Evolutionary conservation across 768 basidiomycete species (phyloP).

Genomic region (Filobasidium wieringae): DNA sequence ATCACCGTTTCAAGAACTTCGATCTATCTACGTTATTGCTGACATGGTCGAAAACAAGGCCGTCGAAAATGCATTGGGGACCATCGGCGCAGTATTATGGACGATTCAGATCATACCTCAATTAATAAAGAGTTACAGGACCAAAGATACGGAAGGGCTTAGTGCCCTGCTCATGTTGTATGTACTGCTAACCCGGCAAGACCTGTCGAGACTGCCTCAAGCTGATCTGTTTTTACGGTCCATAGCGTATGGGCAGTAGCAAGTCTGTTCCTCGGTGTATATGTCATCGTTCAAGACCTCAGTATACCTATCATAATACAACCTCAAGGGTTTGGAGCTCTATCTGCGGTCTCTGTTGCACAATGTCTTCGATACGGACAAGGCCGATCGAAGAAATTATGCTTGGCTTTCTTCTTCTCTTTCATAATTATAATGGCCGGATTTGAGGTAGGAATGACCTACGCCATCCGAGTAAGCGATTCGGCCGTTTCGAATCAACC

Average conservation of each 20-base stretch:
- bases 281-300: constrained; percentile 52
- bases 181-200: constrained; percentile 6
- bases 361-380: constrained; percentile 60
- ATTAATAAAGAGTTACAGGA: constrained; percentile 58
- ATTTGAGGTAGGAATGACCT: constrained; percentile 53
- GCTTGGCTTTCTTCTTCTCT: constrained; percentile 40
- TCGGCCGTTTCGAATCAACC: neutral
- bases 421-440: constrained; percentile 46
- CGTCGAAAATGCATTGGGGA: constrained; percentile 59
- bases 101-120: constrained; percentile 51
- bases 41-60: constrained; percentile 39
- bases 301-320: constrained; percentile 57
- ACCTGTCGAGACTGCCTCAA: too few relatives aligned
- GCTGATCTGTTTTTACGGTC: constrained; percentile 1
- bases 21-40: too few relatives aligned
- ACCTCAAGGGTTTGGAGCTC: constrained; percentile 46
- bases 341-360: constrained; percentile 54
- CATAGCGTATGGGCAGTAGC: constrained; percentile 50
- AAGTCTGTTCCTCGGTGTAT: constrained; percentile 55
- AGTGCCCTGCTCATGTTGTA: constrained; percentile 56
- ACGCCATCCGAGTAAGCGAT: constrained; percentile 47
- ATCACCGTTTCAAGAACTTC: too few relatives aligned
- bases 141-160: constrained; percentile 57
- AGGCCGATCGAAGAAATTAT: constrained; percentile 37
- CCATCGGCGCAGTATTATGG: constrained; percentile 46